phyloP scores from a whole-genome alignment of 78 protist species.

The Planoprotostelium fungivorum region DNA sequence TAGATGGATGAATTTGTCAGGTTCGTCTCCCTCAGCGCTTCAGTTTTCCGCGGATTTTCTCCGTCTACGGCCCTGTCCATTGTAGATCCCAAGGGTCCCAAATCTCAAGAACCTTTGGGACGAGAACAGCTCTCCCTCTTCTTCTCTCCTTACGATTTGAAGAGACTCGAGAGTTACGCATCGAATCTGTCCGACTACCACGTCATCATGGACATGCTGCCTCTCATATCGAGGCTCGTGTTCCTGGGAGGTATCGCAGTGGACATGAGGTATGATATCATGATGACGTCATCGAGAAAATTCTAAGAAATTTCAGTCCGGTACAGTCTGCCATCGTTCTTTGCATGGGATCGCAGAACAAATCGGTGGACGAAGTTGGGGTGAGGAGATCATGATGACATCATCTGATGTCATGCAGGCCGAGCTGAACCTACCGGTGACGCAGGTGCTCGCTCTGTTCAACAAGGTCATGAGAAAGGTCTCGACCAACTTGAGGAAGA shows the following conservation, averaged over 20 bases:
- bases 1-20: neutral
- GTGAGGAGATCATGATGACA: neutral
- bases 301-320: too few relatives aligned
- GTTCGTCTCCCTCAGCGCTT: neutral
- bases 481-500: neutral
- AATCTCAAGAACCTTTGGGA: neutral
- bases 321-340: constrained; percentile 83
- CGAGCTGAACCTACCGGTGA: constrained; percentile 23
- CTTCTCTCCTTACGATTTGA: constrained; percentile 77
- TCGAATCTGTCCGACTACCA: constrained; percentile 81
- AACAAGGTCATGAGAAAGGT: constrained; percentile 45
- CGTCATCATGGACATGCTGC: constrained; percentile 88
- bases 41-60: neutral
- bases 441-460: constrained; percentile 48
- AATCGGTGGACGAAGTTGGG: constrained; percentile 51
- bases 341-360: constrained; percentile 87
- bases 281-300: too few relatives aligned
- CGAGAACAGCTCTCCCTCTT: constrained; percentile 10
- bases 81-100: neutral
- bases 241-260: constrained; percentile 31
- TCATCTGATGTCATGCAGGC: neutral
- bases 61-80: neutral
- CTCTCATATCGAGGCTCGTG: constrained; percentile 63
- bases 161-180: constrained; percentile 78
- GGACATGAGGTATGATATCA: too few relatives aligned